Evolutionary conservation across 192 early-diverging fungal species (phyloP), one percentile per base, ranked within the genome.

Genomic region (Cetraspora pellucida): DNA sequence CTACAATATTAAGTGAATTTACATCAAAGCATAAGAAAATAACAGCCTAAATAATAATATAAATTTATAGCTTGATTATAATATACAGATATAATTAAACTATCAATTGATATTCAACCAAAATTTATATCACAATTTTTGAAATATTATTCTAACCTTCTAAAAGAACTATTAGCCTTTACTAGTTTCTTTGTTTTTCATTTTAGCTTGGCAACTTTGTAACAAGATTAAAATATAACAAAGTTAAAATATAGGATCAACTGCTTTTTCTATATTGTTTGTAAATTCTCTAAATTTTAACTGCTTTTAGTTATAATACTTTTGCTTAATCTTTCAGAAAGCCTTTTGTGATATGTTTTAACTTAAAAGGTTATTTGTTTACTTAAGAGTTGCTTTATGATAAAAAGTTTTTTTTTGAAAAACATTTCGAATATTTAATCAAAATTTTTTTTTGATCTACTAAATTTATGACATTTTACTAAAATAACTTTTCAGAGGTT

Each of bases 341-440:
- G 47, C 92, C 90, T 77, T 98, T 99, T 0, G 94, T 87, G 25
- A 93, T 87, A 88, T 94, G 93, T 78, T 92, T 91, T 11, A 94
- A 94, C 85, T 99, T 99, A 91, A 99, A 99, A 69, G 91, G 89
- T 83, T 99, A 90, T 99, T 97, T 77, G 86, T 87, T 84, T 96
- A 94, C 86, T 95, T 97, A 68, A 95, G 86, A 72, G 94, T 74
- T 31, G 82, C 77, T 75, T 77, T 74, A 78, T 84, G 82, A 60
- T 80, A 77, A 63, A 80, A 78, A 60, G 72, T 78, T 68, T 63
- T 69, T 63, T 69, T 63, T 78, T 59, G 44, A 27, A 37, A 30
- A 37, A 72, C 68, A 73, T 55, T 54, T 57, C 52, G 61, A 43
- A 45, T 37, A 7, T 37, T 7, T 37, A 37, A 37, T 37, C 7